phyloP scores from a whole-genome alignment of 1,284 basidiomycete genomes.

The Naganishia sp. region DNA sequence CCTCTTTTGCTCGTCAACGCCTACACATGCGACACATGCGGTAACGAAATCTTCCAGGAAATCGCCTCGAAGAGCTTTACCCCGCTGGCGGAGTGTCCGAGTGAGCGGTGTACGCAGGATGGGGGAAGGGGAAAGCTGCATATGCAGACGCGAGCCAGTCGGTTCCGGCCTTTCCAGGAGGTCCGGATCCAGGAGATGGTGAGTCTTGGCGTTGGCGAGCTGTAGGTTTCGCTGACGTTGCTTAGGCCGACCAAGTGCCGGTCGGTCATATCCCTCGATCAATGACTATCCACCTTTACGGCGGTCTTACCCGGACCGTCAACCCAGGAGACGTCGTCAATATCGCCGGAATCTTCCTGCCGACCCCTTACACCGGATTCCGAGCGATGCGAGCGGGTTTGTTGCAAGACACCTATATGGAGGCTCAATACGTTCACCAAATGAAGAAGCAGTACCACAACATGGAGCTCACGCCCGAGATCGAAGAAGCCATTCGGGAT shows the following conservation, averaged over 20 bases:
- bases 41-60: constrained; percentile 97
- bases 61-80: constrained; percentile 90
- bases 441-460: constrained; percentile 97
- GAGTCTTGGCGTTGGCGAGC: constrained; percentile 37
- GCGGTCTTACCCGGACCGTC: constrained; percentile 83
- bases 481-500: constrained; percentile 68
- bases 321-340: constrained; percentile 96
- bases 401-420: constrained; percentile 95
- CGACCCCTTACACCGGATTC: constrained; percentile 85
- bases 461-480: constrained; percentile 87
- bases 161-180: constrained; percentile 98
- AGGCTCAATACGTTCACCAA: constrained; percentile 86
- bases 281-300: constrained; percentile 94
- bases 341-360: constrained; percentile 83
- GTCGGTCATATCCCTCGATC: constrained; percentile 98
- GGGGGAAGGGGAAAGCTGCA: constrained; percentile 86
- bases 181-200: constrained; percentile 99
- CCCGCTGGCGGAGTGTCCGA: constrained; percentile 84
- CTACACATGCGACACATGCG: constrained; percentile 97
- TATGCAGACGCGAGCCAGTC: constrained; percentile 96
- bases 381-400: constrained; percentile 89
- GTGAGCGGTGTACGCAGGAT: constrained; percentile 81
- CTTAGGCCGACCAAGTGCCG: constrained; percentile 95
- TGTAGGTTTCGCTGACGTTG: constrained; percentile 3
- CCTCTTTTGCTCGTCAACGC: constrained; percentile 96